phyloP scores from a whole-genome alignment of 73 alveolate species.

The Durusdinium trenchii region DNA sequence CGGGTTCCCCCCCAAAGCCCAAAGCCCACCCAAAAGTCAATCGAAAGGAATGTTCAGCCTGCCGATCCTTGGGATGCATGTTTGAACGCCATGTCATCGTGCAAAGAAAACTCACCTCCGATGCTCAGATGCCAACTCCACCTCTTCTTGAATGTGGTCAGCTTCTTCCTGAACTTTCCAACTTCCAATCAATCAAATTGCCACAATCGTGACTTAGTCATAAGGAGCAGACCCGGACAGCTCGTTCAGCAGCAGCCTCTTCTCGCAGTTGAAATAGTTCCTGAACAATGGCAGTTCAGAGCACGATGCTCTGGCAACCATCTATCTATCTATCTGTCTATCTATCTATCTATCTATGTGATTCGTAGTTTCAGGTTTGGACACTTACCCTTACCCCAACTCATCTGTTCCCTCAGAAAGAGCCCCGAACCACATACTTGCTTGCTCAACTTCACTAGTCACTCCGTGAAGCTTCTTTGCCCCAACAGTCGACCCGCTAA shows the following conservation, averaged over 20 bases:
- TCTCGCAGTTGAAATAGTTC: slow-evolving; percentile 63
- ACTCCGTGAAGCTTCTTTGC: background rate
- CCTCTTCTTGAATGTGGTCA: slow-evolving; percentile 35
- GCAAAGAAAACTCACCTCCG: background rate
- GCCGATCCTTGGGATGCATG: background rate
- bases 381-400: no score
- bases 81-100: background rate
- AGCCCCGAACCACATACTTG: no score
- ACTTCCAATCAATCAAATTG: no score
- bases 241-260: slow-evolving; percentile 87
- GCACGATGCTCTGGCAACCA: no score
- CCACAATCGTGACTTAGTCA: background rate
- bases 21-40: background rate
- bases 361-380: no score
- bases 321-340: no score
- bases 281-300: no score
- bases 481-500: background rate
- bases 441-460: no score
- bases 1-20: background rate
- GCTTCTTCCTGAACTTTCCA: slow-evolving; percentile 61
- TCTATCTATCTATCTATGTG: no score
- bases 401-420: no score
- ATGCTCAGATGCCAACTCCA: slow-evolving; percentile 1
- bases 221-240: slow-evolving; percentile 11
- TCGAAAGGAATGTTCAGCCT: background rate